These are phyloP conservation scores for Saccharomyces hybrid DNA, from an alignment of 1,139 yeast genomes.

Conservation along the genomic window DNA sequence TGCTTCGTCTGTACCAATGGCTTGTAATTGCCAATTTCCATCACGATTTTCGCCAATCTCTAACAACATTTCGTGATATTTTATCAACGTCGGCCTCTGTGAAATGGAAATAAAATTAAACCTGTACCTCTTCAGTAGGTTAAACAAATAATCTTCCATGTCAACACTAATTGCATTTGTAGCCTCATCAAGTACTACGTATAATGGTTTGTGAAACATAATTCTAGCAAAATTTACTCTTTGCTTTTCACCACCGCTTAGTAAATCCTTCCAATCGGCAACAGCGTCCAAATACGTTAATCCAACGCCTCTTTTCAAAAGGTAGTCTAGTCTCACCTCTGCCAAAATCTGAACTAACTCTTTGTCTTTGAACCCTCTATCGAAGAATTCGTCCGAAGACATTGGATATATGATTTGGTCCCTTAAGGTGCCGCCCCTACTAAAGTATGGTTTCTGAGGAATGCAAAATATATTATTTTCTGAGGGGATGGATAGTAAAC, in stretches of 20 bases:
- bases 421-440: conserved; percentile 70
- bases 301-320: conserved; percentile 43
- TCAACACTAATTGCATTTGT: conserved; percentile 91
- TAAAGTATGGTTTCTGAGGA: conserved; percentile 75
- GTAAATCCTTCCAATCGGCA: conserved; percentile 84
- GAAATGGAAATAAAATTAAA: conserved; percentile 79
- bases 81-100: conserved; percentile 78
- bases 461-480: conserved; percentile 66
- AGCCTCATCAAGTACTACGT: conserved; percentile 85
- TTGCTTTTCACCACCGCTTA: conserved; percentile 95
- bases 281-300: conserved; percentile 36
- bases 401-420: conserved; percentile 86
- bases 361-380: conserved; percentile 63
- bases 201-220: conserved; percentile 70
- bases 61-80: conserved; percentile 70
- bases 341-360: conserved; percentile 60
- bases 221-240: conserved; percentile 85
- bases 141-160: conserved; percentile 84
- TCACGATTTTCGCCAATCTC: conserved; percentile 48
- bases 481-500: conserved; percentile 73
- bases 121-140: conserved; percentile 57
- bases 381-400: conserved; percentile 71
- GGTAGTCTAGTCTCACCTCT: conserved; percentile 74
- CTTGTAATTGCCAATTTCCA: conserved; percentile 44
- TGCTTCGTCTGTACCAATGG: conserved; percentile 52